Evolutionary conservation across 2,329 filamentous ascomycete genomes (phyloP).

Genomic region (Aspergillus versicolor): DNA sequence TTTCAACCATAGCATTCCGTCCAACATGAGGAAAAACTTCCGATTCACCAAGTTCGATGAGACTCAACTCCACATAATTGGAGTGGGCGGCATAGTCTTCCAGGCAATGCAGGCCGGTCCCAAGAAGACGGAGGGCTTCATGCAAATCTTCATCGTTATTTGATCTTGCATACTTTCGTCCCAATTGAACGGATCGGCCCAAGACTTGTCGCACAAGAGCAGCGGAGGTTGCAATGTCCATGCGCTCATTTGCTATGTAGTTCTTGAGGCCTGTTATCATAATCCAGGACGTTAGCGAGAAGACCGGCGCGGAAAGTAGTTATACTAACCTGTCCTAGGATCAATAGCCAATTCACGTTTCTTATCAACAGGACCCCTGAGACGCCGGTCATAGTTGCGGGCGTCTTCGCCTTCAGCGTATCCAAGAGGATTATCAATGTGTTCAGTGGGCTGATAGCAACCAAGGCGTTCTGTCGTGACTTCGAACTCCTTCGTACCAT

Average conservation of each 20-base stretch:
- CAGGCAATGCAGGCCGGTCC: constrained; percentile 84
- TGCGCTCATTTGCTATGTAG: constrained; percentile 84
- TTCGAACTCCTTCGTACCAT: constrained; percentile 78
- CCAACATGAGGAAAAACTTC: constrained; percentile 88
- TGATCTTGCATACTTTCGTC: constrained; percentile 66
- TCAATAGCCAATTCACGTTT: constrained; percentile 76
- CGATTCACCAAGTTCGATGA: constrained; percentile 80
- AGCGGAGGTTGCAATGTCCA: constrained; percentile 78
- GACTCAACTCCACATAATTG: constrained; percentile 84
- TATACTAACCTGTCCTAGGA: constrained; percentile 57
- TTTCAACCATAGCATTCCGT: constrained; percentile 65
- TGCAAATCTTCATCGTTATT: constrained; percentile 75
- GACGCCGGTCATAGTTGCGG: constrained; percentile 73
- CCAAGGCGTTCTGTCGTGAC: constrained; percentile 76
- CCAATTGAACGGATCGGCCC: constrained; percentile 72
- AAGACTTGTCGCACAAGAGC: constrained; percentile 74
- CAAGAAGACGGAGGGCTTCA: constrained; percentile 81
- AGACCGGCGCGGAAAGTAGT: not conserved
- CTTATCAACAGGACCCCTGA: constrained; percentile 81
- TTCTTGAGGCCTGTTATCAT: constrained; percentile 67
- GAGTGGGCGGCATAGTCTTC: constrained; percentile 93
- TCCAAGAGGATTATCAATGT: constrained; percentile 77
- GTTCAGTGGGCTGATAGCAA: constrained; percentile 78
- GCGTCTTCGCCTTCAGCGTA: constrained; percentile 90
- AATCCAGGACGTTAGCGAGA: not conserved